Evolutionary conservation across 148 eudicot species (phyloP).

Genomic region (Heliosperma pusillum): DNA sequence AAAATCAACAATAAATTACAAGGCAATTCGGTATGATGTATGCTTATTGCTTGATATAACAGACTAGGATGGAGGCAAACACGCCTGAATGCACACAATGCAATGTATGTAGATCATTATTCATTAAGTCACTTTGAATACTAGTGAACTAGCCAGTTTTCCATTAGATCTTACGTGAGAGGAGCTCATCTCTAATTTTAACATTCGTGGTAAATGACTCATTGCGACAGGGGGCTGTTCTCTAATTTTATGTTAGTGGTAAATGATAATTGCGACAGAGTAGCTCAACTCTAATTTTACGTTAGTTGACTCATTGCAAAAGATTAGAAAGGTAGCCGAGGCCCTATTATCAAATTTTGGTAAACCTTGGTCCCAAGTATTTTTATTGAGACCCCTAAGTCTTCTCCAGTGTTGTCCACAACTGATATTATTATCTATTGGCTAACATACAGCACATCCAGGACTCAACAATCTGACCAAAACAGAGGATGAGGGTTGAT

Average conservation of each 20-base stretch:
- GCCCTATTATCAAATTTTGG: neutral
- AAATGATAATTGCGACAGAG: too few relatives aligned
- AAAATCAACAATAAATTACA: neutral
- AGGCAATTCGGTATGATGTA: neutral
- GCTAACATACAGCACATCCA: neutral
- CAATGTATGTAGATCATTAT: neutral
- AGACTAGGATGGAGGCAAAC: neutral
- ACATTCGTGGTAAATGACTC: neutral
- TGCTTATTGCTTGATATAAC: neutral
- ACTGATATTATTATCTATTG: neutral
- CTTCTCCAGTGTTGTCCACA: neutral
- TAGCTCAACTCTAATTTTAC: neutral
- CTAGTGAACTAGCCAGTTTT: neutral
- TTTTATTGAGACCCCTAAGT: neutral
- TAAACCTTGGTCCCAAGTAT: neutral
- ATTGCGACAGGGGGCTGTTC: too few relatives aligned
- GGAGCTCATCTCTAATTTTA: neutral
- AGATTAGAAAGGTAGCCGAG: neutral
- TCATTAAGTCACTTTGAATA: neutral
- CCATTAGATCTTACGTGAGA: neutral
- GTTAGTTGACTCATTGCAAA: neutral
- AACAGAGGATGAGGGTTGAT: neutral
- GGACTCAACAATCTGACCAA: neutral
- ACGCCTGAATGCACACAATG: neutral
- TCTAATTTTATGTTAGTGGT: too few relatives aligned